Percentiles rank a stretch among this genome's conserved stretches.
phyloP scores from a whole-genome alignment of 768 basidiomycete genomes.

The Amanita subjunquillea region DNA sequence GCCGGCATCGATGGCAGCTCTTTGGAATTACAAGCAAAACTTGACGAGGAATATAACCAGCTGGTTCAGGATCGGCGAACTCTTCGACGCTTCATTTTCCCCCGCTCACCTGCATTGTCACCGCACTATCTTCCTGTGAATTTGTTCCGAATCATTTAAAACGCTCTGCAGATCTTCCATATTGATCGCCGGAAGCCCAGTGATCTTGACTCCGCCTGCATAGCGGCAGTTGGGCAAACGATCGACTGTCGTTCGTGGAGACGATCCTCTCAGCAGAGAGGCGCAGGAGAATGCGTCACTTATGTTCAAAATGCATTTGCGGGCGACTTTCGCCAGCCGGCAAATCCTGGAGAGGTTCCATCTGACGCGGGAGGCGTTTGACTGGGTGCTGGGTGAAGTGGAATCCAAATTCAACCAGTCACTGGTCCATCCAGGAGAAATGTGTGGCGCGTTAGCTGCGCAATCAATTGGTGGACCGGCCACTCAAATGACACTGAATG shows the following conservation, averaged over 20 bases:
- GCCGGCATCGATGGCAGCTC: constrained; percentile 83
- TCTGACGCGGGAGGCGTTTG: no score
- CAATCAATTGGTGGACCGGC: no score
- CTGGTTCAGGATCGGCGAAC: constrained; percentile 63
- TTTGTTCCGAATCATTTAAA: constrained; percentile 89
- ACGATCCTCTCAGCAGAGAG: constrained; percentile 61
- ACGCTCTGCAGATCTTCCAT: constrained; percentile 93
- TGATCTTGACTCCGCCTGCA: constrained; percentile 82
- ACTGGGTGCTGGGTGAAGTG: constrained; percentile 22
- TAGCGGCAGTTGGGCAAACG: constrained; percentile 67
- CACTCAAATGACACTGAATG: no score
- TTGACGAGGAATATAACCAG: constrained; percentile 60
- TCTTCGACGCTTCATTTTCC: constrained; percentile 81
- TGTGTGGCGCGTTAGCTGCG: no score
- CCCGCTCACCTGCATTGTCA: constrained; percentile 53
- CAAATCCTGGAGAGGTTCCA: no score
- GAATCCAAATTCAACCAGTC: constrained; percentile 95
- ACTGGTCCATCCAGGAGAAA: constrained; percentile 88
- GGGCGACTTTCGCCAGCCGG: no score
- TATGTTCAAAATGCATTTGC: no score
- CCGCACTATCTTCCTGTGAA: constrained; percentile 93
- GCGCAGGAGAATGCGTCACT: constrained; percentile 85
- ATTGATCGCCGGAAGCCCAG: constrained; percentile 90
- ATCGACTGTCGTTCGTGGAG: constrained; percentile 81
- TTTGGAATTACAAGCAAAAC: constrained; percentile 66